These are phyloP conservation scores for Sporothrix mexicana DNA, from an alignment of 2,329 filamentous ascomycete genomes.

Conservation along the genomic window DNA sequence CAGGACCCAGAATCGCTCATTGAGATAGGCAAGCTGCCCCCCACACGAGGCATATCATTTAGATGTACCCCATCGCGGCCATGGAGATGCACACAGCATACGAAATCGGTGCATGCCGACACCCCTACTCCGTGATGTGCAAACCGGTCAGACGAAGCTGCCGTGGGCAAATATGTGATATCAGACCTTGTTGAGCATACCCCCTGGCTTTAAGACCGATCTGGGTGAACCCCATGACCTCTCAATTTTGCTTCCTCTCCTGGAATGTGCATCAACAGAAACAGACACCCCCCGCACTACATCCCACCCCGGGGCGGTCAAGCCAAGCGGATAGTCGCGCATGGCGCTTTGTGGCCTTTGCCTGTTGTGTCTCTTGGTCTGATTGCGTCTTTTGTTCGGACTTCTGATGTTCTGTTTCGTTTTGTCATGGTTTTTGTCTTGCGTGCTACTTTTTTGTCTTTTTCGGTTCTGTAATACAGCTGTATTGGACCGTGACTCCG, in stretches of 20 bases:
- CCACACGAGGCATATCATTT: conserved; percentile 22
- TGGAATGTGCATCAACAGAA: conserved; percentile 28
- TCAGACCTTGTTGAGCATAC: neutral
- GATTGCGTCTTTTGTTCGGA: conserved; percentile 18
- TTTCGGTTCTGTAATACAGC: neutral
- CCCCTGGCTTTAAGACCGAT: conserved; percentile 19
- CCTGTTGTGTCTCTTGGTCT: neutral
- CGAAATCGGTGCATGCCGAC: conserved; percentile 15
- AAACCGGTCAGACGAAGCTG: conserved; percentile 8
- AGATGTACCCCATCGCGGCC: neutral
- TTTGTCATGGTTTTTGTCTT: neutral
- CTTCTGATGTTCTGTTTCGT: neutral
- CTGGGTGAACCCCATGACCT: conserved; percentile 29
- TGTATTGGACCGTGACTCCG: neutral
- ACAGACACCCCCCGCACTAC: conserved; percentile 25
- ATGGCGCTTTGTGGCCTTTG: neutral
- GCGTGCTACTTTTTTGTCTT: neutral
- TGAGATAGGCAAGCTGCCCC: conserved; percentile 17
- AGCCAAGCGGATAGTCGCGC: neutral
- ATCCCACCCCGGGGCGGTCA: conserved; percentile 31
- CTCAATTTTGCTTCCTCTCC: conserved; percentile 4
- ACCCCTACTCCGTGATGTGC: neutral
- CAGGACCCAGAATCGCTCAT: neutral
- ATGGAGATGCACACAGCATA: neutral
- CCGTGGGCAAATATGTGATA: conserved; percentile 4